These are phyloP conservation scores for Mrakia gelida DNA, from an alignment of 768 basidiomycete genomes.

Conservation along the genomic window DNA sequence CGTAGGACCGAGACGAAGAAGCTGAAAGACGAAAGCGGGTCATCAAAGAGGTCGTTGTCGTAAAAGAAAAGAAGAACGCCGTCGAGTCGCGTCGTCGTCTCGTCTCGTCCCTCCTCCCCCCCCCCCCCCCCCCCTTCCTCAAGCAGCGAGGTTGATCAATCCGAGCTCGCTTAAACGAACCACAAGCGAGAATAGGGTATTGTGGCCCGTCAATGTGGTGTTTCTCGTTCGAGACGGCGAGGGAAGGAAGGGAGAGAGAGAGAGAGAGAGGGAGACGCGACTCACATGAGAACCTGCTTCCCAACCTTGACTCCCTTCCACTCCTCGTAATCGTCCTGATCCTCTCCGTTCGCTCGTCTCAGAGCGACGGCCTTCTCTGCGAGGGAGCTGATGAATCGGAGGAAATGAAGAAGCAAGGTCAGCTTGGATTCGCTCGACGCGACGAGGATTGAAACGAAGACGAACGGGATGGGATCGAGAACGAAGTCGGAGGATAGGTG, in stretches of 20 bases:
- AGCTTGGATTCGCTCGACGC: neutral
- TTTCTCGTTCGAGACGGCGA: neutral
- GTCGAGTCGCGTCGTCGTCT: too few relatives aligned
- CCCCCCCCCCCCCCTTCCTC: neutral
- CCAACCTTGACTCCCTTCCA: slow-evolving; percentile 73
- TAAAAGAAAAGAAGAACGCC: too few relatives aligned
- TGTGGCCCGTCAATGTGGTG: neutral
- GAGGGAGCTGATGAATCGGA: slow-evolving; percentile 41
- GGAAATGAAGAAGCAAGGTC: neutral
- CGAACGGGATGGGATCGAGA: slow-evolving; percentile 58
- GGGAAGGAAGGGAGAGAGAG: neutral
- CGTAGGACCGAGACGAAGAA: too few relatives aligned
- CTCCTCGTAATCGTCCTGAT: slow-evolving; percentile 51
- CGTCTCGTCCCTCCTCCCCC: too few relatives aligned
- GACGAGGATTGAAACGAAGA: neutral
- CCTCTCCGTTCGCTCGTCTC: slow-evolving; percentile 47
- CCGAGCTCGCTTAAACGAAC: slow-evolving; percentile 17
- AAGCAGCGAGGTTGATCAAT: slow-evolving; percentile 22
- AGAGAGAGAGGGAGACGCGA: neutral
- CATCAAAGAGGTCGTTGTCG: too few relatives aligned
- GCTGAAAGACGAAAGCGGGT: too few relatives aligned
- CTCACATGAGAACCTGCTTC: slow-evolving; percentile 64
- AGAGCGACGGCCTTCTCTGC: slow-evolving; percentile 51
- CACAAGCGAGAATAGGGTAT: neutral
- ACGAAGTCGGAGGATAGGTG: slow-evolving; percentile 81